Percentiles rank a stretch among this genome's conserved stretches.
These are phyloP conservation scores for Zopfochytrium polystomum DNA, from an alignment of 371 early-diverging fungal species.

Conservation along the genomic window DNA sequence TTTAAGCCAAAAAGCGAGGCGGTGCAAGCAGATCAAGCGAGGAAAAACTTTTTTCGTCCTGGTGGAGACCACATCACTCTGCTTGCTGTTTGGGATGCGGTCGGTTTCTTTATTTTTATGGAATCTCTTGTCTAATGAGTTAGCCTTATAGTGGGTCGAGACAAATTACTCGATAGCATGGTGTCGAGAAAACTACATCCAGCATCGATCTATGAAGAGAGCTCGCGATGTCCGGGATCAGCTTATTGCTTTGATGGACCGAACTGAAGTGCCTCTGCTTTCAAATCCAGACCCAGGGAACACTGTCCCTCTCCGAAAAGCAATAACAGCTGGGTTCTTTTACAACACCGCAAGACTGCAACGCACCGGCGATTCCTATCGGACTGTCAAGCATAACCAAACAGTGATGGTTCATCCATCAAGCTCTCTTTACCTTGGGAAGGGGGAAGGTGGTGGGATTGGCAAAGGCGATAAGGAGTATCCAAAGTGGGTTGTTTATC, in stretches of 20 bases:
- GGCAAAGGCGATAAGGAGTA: conserved; percentile 29
- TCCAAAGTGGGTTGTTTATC: conserved; percentile 78
- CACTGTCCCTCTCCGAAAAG: conserved; percentile 76
- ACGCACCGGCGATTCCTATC: conserved; percentile 82
- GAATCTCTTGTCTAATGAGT: not conserved
- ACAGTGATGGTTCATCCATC: conserved; percentile 93
- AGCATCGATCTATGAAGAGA: conserved; percentile 83
- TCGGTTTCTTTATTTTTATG: conserved; percentile 11
- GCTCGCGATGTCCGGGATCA: conserved; percentile 95
- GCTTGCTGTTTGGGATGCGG: conserved; percentile 85
- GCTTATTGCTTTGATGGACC: conserved; percentile 85
- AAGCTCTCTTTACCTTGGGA: conserved; percentile 44
- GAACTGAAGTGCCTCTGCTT: conserved; percentile 82
- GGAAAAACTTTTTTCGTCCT: conserved; percentile 73
- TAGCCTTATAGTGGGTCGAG: conserved; percentile 76
- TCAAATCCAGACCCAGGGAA: conserved; percentile 74
- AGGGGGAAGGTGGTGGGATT: conserved; percentile 24
- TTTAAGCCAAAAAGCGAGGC: conserved; percentile 94
- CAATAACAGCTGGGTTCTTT: conserved; percentile 92
- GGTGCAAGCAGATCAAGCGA: conserved; percentile 89
- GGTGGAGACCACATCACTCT: conserved; percentile 93
- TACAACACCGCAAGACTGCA: conserved; percentile 85
- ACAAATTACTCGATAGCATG: conserved; percentile 89
- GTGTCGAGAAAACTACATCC: conserved; percentile 96
- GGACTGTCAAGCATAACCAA: conserved; percentile 86